Evolutionary conservation across 352 stramenopile species (phyloP), one percentile per base, ranked within the genome.

Genomic region (Nothophytophthora sp.): DNA sequence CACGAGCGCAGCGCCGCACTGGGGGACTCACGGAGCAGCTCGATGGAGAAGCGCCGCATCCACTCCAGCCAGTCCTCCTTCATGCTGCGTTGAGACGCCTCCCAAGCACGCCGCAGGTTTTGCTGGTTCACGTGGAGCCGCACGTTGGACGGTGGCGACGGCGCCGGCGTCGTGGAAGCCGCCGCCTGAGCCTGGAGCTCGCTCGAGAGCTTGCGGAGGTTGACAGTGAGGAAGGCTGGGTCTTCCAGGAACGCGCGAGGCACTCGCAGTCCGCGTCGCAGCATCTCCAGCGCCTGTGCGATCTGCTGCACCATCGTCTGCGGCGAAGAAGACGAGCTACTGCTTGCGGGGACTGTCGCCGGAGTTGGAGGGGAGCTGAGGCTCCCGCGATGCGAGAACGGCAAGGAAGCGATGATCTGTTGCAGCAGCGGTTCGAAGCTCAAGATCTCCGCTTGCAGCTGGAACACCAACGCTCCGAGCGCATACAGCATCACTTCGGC

Each of bases 61-160:
- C 98, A 99, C 64, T 99, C 97, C 48, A 94, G 96, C 97, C 97
- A 99, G 60, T 99, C 98, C 51, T 96, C 86, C 41, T 94, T 94
- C 10, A 83, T 96, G 11, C 77, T 86, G 37, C 84, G 75, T 38
- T 96, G 83, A 9, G 83, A 88, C 32, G 80, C 73, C 35, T 96
- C 86, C 86, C 86, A 96, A 9, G 86, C 86, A 39, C 93, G 92
- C 66, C 90, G 79, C 18, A 96, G 57, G 42, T 92, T 90, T 33
- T 78, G 77, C 52, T 95, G 83, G 39, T 40, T 93, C 83, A 46
- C 63, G 50, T 2, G 50, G 41, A 15, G 59, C 55, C 18, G 50
- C 53, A 18, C 41, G n/a, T n/a, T n/a, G n/a, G n/a, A n/a, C n/a
- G n/a, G n/a, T n/a, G n/a, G n/a, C n/a, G n/a, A n/a, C n/a, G n/a